These are phyloP conservation scores for Beta macrorhiza DNA, from an alignment of 179 eudicot species.

Conservation along the genomic window DNA sequence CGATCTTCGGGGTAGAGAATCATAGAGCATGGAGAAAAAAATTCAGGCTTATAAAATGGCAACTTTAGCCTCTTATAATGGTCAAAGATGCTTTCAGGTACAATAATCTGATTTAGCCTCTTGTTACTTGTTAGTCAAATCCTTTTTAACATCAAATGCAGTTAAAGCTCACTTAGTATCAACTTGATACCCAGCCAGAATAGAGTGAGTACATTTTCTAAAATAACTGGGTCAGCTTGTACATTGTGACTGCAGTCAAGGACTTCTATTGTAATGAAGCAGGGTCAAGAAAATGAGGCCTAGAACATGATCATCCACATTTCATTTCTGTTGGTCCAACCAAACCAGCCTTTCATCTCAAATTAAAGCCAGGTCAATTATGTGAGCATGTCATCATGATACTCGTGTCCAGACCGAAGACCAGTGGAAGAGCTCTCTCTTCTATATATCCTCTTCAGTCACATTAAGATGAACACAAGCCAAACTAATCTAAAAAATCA, in stretches of 20 bases:
- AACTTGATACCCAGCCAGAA: background rate
- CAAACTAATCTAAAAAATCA: background rate
- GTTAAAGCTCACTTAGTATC: background rate
- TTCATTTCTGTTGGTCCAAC: background rate
- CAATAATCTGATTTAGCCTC: background rate
- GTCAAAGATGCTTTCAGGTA: background rate
- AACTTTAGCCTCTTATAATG: background rate
- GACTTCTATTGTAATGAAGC: background rate
- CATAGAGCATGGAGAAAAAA: background rate
- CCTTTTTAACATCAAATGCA: background rate
- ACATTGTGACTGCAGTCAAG: background rate
- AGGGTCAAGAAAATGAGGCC: background rate
- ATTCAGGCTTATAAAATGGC: background rate
- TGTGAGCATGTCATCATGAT: background rate
- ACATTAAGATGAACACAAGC: background rate
- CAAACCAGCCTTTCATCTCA: background rate
- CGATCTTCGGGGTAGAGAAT: background rate
- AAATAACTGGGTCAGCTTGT: too few relatives aligned
- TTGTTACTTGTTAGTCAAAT: background rate
- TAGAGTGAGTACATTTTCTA: too few relatives aligned
- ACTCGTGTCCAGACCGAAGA: background rate
- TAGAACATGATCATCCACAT: background rate
- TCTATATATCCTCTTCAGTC: background rate
- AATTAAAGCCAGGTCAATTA: background rate
- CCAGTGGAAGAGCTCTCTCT: background rate